A percentile compares a stretch with the other conserved stretches of the same genome.
Conservation (phyloP, 345 rosid species). For the Eucalyptus curtisii region DNA sequence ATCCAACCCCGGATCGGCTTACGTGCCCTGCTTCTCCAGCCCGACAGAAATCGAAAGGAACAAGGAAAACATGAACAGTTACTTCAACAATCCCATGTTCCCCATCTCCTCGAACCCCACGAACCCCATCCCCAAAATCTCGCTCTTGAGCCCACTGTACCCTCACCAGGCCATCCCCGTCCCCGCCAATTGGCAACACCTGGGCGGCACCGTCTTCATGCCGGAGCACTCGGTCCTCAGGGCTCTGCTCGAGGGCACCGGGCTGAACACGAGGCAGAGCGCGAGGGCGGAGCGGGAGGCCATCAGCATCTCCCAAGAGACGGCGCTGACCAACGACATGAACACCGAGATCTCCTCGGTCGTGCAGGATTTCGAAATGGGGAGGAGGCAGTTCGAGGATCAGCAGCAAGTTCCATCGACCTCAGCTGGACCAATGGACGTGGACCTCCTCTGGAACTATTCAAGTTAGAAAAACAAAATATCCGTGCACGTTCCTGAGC, state of each 20-base stretch:
- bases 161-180: slow-evolving; percentile 12
- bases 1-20: slow-evolving; percentile 11
- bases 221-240: slow-evolving; percentile 42
- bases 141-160: slow-evolving; percentile 16
- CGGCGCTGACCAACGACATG: slow-evolving; percentile 31
- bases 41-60: slow-evolving; percentile 15
- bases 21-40: slow-evolving; percentile 88
- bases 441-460: slow-evolving; percentile 59
- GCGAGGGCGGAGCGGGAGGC: slow-evolving; percentile 10
- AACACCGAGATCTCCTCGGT: slow-evolving; percentile 47
- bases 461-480: slow-evolving; percentile 6
- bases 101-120: neutral
- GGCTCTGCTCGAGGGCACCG: slow-evolving; percentile 28
- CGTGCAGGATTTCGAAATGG: slow-evolving; percentile 30
- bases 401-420: slow-evolving; percentile 40
- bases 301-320: slow-evolving; percentile 47
- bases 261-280: slow-evolving; percentile 13
- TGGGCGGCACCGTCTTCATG: slow-evolving; percentile 5
- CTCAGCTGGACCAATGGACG: slow-evolving; percentile 23
- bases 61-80: slow-evolving; percentile 5
- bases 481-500: neutral
- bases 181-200: slow-evolving; percentile 9
- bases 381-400: slow-evolving; percentile 26
- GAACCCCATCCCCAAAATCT: slow-evolving; percentile 10
- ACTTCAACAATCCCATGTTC: slow-evolving; percentile 17